Percentiles rank a stretch among this genome's conserved stretches.
Conservation (phyloP, 352 stramenopile genomes). For the Globisporangium cederbergense region DNA sequence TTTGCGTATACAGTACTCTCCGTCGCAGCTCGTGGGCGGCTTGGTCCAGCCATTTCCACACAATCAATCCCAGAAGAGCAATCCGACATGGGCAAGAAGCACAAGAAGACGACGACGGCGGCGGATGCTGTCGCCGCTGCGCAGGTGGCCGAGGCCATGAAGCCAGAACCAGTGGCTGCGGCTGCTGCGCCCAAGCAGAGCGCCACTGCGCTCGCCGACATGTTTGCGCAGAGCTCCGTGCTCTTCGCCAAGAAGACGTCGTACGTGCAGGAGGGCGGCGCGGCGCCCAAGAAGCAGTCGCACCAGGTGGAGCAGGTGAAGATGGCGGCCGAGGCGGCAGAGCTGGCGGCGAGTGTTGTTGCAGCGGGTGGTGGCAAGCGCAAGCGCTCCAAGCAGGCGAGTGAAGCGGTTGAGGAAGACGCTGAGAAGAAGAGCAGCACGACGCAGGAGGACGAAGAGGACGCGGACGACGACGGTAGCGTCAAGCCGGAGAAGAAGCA, state of each 20-base stretch:
- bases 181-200: constrained; percentile 22
- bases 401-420: constrained; percentile 7
- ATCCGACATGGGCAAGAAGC: constrained; percentile 43
- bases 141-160: constrained; percentile 6
- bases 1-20: constrained; percentile 8
- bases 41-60: constrained; percentile 32
- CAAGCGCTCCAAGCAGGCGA: constrained; percentile 13
- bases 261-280: constrained; percentile 25
- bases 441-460: constrained; percentile 8
- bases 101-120: constrained; percentile 21
- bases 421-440: constrained; percentile 13
- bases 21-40: background rate
- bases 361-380: constrained; percentile 10
- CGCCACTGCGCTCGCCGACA: constrained; percentile 32
- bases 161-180: constrained; percentile 16
- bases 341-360: constrained; percentile 1
- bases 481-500: constrained; percentile 29
- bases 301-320: background rate
- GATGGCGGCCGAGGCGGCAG: constrained; percentile 13
- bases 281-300: constrained; percentile 1
- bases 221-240: constrained; percentile 57
- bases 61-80: background rate
- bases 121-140: constrained; percentile 11
- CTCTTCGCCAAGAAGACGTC: constrained; percentile 66
- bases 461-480: constrained; percentile 4